Conservation (phyloP, 768 basidiomycete species). For the Lactarius quietus region DNA sequence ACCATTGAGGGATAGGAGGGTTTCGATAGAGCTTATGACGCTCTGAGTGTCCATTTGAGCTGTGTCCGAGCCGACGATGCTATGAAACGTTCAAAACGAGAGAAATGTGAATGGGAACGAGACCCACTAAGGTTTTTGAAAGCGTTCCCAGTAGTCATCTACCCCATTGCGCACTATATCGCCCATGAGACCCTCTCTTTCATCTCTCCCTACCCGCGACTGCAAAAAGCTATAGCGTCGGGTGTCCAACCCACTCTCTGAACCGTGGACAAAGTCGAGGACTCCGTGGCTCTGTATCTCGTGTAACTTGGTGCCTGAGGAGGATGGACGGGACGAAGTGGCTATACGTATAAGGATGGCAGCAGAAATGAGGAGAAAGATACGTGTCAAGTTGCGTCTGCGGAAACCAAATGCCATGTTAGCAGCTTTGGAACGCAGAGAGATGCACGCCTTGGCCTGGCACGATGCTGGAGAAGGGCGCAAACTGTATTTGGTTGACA, state of each 20-base stretch:
- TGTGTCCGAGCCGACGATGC: constrained; percentile 80
- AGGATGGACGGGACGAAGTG: constrained; percentile 33
- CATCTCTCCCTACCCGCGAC: constrained; percentile 82
- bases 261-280: constrained; percentile 57
- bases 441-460: background rate
- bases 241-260: constrained; percentile 82
- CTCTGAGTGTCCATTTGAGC: constrained; percentile 87
- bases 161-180: constrained; percentile 73
- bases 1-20: constrained; percentile 91
- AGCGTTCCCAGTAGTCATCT: constrained; percentile 87
- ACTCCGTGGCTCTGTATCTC: constrained; percentile 59
- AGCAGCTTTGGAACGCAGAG: background rate
- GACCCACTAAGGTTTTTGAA: constrained; percentile 87
- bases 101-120: background rate
- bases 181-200: constrained; percentile 74
- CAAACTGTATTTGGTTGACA: background rate
- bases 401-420: constrained; percentile 35
- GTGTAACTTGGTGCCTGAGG: constrained; percentile 29
- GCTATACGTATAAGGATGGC: constrained; percentile 39
- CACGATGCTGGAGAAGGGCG: background rate
- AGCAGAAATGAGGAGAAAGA: constrained; percentile 36
- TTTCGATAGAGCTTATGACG: constrained; percentile 86
- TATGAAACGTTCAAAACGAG: constrained; percentile 29
- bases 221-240: constrained; percentile 88
- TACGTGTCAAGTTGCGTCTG: constrained; percentile 47